Percentiles rank a stretch among this genome's conserved stretches.
Conservation (phyloP, 169 alveolate species). For the Cryptosporidium canis region DNA sequence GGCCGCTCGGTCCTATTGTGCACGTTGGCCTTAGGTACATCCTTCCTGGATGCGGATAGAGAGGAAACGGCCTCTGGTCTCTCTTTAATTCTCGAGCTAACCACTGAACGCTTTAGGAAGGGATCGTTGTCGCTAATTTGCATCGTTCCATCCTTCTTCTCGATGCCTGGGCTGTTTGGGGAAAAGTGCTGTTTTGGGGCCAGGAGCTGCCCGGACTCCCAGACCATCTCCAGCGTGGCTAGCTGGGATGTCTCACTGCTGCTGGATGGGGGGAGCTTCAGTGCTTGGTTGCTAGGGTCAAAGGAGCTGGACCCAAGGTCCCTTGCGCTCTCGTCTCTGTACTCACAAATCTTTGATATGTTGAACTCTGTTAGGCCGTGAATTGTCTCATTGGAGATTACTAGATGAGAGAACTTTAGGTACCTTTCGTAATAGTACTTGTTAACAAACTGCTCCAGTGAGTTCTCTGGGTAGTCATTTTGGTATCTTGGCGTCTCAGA, state of each 20-base stretch:
- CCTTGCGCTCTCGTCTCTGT: not conserved
- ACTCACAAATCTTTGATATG: not conserved
- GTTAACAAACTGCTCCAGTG: slow-evolving; percentile 54
- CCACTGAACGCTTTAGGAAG: slow-evolving; percentile 5
- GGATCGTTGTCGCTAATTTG: not conserved
- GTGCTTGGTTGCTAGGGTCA: slow-evolving; percentile 28
- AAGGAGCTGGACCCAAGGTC: not conserved
- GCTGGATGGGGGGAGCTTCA: slow-evolving; percentile 4
- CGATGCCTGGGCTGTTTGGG: not conserved
- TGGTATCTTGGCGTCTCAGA: not conserved
- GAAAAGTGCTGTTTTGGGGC: slow-evolving; percentile 60
- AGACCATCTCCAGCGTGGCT: slow-evolving; percentile 63
- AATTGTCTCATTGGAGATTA: slow-evolving; percentile 47
- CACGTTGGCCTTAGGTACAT: not conserved
- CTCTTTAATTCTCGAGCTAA: slow-evolving; percentile 21
- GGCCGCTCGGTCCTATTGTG: not conserved
- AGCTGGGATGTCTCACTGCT: slow-evolving; percentile 49
- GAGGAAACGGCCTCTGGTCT: not conserved
- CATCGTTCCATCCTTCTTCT: slow-evolving; percentile 6
- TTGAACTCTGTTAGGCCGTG: slow-evolving; percentile 40
- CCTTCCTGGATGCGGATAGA: not conserved
- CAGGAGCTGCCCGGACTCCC: slow-evolving; percentile 71
- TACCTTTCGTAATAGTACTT: slow-evolving; percentile 60
- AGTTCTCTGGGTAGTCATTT: not conserved
- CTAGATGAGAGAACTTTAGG: slow-evolving; percentile 37